Evolutionary conservation across 805 yeast species (phyloP), one percentile per base, ranked within the genome.

Genomic region (Candida silvicultrix): DNA sequence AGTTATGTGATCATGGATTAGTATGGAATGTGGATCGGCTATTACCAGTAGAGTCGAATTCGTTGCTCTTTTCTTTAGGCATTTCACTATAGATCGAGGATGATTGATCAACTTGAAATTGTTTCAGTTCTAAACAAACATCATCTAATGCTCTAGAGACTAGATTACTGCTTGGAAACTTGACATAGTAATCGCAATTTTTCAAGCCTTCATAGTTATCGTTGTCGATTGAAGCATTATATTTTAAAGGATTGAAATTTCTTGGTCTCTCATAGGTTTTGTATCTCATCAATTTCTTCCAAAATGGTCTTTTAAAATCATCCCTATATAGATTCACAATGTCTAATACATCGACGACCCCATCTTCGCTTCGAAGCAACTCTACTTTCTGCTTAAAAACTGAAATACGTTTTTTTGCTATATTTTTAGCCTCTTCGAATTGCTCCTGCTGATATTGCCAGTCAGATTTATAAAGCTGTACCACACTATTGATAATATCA

Each of bases 201-300:
- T 28, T 14, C 14, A 28, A 28, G 4, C 23, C 22, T 36, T 16
- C 38, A 19, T 14, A 14, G 15, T 31, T 21, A 15, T 31, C 43
- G 32, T 41, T 38, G 16, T 41, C 43, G 19, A 41, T 41, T 18
- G 43, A 8, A 6, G 43, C 43, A 41, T 41, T 38, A 20, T 41
- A 41, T 37, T 15, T 6, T n/a, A n/a, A n/a, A n/a, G n/a, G n/a
- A n/a, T n/a, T n/a, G n/a, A 7, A 9, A 12, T 19, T 19, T 36
- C n/a, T 12, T 12, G 19, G 31, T 8, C 12, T 28, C 15, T 28
- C 25, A 10, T 28, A 10, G 9, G 12, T 4, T 28, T 7, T 28
- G 31, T 7, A 28, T 32, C n/a, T 32, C 5, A 32, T 12, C 7
- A 32, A 32, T n/a, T 5, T 16, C 6, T 3, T 32, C 19, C 16